A percentile compares a stretch with the other conserved stretches of the same genome.
phyloP scores from a whole-genome alignment of 2,329 filamentous ascomycete species.

The Cryphonectria nitschkei region DNA sequence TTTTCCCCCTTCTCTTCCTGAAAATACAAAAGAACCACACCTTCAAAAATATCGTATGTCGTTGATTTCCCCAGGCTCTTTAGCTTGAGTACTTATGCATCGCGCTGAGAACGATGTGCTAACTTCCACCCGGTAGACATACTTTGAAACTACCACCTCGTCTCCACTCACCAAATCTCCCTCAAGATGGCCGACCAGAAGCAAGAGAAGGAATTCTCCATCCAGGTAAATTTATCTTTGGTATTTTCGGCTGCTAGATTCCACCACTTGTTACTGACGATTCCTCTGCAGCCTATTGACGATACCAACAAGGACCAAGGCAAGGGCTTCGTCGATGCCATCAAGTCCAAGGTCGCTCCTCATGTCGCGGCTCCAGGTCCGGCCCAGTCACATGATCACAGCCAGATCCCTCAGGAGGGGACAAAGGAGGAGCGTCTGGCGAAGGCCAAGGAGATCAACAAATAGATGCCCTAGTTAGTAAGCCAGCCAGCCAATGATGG shows the following conservation, averaged over 20 bases:
- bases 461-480: constrained; percentile 18
- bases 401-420: constrained; percentile 55
- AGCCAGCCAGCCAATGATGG: neutral
- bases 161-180: neutral
- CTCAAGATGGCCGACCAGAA: constrained; percentile 27
- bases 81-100: neutral
- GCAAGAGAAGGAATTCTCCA: constrained; percentile 48
- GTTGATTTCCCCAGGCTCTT: no score
- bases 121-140: neutral
- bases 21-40: neutral
- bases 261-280: constrained; percentile 1
- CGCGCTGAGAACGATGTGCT: neutral
- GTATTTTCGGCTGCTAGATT: no score
- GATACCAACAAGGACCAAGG: constrained; percentile 47
- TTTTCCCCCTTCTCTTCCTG: no score
- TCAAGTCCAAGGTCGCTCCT: constrained; percentile 53
- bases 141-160: neutral
- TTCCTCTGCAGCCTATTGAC: constrained; percentile 35
- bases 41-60: neutral
- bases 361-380: constrained; percentile 63
- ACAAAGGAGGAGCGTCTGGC: constrained; percentile 70
- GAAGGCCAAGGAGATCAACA: constrained; percentile 69
- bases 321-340: constrained; percentile 39
- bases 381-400: constrained; percentile 57
- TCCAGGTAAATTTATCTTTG: constrained; percentile 40